These are phyloP conservation scores for Aspergillus nomiae DNA, from an alignment of 2,329 filamentous ascomycete species.

Conservation along the genomic window DNA sequence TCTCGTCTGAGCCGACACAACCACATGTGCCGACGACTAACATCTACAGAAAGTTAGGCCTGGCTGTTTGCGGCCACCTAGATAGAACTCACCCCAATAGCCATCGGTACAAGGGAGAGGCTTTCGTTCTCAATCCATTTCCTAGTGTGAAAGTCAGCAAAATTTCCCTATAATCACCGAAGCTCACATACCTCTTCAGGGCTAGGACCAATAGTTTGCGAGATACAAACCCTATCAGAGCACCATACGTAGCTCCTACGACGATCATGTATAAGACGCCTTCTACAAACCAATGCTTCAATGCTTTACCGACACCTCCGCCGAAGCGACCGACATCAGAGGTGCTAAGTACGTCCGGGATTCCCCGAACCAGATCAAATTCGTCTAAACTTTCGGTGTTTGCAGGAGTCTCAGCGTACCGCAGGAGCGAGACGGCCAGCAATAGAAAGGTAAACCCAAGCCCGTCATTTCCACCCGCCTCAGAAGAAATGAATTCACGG, in stretches of 20 bases:
- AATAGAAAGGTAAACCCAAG: constrained; percentile 65
- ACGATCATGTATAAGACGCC: constrained; percentile 63
- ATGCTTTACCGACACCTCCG: constrained; percentile 53
- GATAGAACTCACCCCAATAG: constrained; percentile 46
- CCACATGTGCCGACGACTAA: constrained; percentile 62
- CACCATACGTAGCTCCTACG: constrained; percentile 56
- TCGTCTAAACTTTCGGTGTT: constrained; percentile 21
- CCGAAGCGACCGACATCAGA: constrained; percentile 54
- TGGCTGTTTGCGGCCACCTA: not conserved
- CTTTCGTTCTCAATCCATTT: constrained; percentile 60
- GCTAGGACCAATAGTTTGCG: constrained; percentile 50
- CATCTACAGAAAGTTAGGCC: constrained; percentile 40
- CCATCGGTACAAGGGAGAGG: constrained; percentile 56
- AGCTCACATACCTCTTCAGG: constrained; percentile 29
- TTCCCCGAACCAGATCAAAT: constrained; percentile 22
- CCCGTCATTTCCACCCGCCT: constrained; percentile 64
- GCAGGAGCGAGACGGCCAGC: constrained; percentile 59
- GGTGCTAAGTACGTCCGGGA: constrained; percentile 31
- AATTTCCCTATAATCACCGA: not conserved
- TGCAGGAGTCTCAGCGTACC: constrained; percentile 49
- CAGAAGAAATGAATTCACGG: constrained; percentile 63
- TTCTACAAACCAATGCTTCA: constrained; percentile 62
- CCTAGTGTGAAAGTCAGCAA: constrained; percentile 26
- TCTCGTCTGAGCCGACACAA: constrained; percentile 60
- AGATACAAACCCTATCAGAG: constrained; percentile 51